Evolutionary conservation across 371 early-diverging fungal genomes (phyloP).

Genomic region (Dichotomocladium elegans): DNA sequence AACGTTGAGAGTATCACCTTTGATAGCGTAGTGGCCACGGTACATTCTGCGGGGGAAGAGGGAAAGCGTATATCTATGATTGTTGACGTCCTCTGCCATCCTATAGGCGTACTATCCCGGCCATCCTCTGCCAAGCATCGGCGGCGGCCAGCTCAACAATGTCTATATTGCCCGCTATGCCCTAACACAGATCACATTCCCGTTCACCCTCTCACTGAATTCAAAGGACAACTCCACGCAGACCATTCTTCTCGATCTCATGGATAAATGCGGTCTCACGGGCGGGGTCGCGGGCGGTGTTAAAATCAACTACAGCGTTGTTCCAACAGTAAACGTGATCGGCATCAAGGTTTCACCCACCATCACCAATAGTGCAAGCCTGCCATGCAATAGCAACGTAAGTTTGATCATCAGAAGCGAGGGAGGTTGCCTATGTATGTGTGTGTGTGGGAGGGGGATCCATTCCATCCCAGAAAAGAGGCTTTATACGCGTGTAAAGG

Average conservation of each 20-base stretch:
- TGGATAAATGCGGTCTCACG: conserved; percentile 42
- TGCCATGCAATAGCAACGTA: conserved; percentile 14
- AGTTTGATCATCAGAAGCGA: conserved; percentile 1
- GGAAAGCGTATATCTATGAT: background rate
- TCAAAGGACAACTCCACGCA: conserved; percentile 24
- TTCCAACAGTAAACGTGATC: conserved; percentile 13
- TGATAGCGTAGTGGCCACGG: conserved; percentile 48
- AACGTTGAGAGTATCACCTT: conserved; percentile 56
- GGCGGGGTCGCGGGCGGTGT: conserved; percentile 13
- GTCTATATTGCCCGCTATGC: conserved; percentile 40
- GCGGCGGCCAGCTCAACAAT: conserved; percentile 43
- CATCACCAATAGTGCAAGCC: conserved; percentile 4
- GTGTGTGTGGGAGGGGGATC: background rate
- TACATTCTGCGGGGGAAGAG: conserved; percentile 9
- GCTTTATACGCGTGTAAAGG: too few species aligned
- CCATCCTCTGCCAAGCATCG: conserved; percentile 34
- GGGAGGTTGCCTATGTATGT: background rate
- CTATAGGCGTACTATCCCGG: conserved; percentile 55
- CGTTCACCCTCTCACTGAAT: conserved; percentile 37
- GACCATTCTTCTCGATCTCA: conserved; percentile 42
- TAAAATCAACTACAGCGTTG: conserved; percentile 46
- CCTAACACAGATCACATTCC: conserved; percentile 41
- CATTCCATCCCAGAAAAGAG: too few species aligned
- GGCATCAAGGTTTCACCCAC: conserved; percentile 19
- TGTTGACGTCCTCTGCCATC: conserved; percentile 5